Evolutionary conservation across 768 basidiomycete genomes (phyloP).

Genomic region (Auricularia sp.): DNA sequence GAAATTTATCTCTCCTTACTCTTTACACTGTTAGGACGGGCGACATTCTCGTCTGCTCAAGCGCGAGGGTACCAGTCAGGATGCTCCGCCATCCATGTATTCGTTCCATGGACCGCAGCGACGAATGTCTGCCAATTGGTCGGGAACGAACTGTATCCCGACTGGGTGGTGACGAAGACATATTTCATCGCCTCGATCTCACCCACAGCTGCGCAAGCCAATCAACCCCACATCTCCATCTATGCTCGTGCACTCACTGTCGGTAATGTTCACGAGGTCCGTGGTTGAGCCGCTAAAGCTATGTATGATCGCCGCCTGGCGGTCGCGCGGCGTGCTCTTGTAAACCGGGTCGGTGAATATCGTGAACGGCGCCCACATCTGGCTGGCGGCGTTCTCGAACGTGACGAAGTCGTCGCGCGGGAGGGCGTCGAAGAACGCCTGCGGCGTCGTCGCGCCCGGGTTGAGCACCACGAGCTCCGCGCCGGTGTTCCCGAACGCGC

Average conservation of each 20-base stretch:
- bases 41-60: too few relatives aligned
- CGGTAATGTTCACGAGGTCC: not conserved
- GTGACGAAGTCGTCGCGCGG: not conserved
- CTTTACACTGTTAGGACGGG: too few relatives aligned
- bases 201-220: too few relatives aligned
- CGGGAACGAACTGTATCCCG: not conserved
- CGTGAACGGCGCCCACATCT: not conserved
- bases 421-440: not conserved
- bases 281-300: not conserved
- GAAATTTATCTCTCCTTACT: too few relatives aligned
- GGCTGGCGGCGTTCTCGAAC: not conserved
- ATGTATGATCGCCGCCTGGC: not conserved
- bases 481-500: not conserved
- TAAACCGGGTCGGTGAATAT: not conserved
- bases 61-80: too few relatives aligned
- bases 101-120: not conserved
- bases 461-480: not conserved
- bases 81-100: not conserved
- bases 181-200: too few relatives aligned
- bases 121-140: not conserved
- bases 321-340: not conserved
- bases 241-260: not conserved
- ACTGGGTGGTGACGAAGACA: too few relatives aligned
- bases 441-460: not conserved
- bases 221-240: not conserved